phyloP scores from a whole-genome alignment of 208 protist species.

The Trypanosoma grayi region DNA sequence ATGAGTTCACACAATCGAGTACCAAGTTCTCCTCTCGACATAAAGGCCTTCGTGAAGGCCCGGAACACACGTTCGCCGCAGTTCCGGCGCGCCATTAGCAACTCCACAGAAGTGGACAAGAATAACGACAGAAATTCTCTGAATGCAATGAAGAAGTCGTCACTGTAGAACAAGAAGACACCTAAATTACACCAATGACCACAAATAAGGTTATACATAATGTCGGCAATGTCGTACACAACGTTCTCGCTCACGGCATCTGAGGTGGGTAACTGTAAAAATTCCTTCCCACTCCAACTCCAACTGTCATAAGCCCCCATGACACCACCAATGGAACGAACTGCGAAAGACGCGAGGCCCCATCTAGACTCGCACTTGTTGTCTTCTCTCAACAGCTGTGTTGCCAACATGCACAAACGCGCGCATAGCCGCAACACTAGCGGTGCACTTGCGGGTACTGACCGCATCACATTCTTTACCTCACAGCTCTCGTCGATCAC shows the following conservation, averaged over 20 bases:
- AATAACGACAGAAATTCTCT: constrained; percentile 56
- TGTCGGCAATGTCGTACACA: constrained; percentile 68
- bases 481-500: constrained; percentile 31
- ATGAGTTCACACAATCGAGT: constrained; percentile 35
- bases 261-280: constrained; percentile 31
- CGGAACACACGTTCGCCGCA: constrained; percentile 51
- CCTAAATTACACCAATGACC: constrained; percentile 78
- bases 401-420: constrained; percentile 39
- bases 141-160: constrained; percentile 58
- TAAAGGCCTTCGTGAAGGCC: constrained; percentile 46
- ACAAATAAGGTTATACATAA: constrained; percentile 60
- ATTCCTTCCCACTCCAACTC: background rate
- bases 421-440: constrained; percentile 49
- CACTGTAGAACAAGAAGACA: constrained; percentile 65
- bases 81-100: constrained; percentile 54
- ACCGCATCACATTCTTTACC: constrained; percentile 32
- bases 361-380: constrained; percentile 41
- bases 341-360: constrained; percentile 51
- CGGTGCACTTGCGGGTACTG: constrained; percentile 23
- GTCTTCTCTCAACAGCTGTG: constrained; percentile 38
- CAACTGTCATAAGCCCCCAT: background rate
- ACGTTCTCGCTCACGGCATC: constrained; percentile 41
- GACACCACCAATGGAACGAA: constrained; percentile 25
- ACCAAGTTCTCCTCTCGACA: constrained; percentile 33
- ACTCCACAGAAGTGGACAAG: constrained; percentile 47